Base-by-base conservation (phyloP, 192 early-diverging fungal species). In the Backusella liffmaniae region DNA sequence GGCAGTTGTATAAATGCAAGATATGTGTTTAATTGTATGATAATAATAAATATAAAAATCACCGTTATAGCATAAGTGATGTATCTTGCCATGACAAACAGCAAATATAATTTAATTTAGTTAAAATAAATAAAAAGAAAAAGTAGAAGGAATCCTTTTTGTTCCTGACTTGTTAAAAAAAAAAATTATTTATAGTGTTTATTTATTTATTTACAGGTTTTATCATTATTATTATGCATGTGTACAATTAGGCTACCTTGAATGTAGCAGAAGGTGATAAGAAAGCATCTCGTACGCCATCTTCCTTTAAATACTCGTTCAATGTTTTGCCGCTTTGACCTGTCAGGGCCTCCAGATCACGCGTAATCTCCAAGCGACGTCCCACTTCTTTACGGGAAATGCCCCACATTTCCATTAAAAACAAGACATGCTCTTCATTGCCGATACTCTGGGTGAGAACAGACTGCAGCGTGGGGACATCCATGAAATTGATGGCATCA, bases 361-460 rank as follows among this genome's bases (percentile, higher is more conserved):
- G 81, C 5, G 81, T 82, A 46, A 78, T 71, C 44, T 82, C 81
- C 21, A 82, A 76, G 0, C 81, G 81, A 29, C 81, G 81, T 29
- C 76, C 75, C 35, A 66, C 75, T n/a, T 76, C 51, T 42, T 67
- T 74, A 36, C 71, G 77, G 23, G 78, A 75, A 18, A 82, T 41
- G 35, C 80, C 80, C 81, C 81, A 82, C 70, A 82, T 76, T 41
- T 82, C 81, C 73, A 82, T 56, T 8, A 78, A 29, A 34, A 78
- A 82, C 15, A 37, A 34, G 18, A 72, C 81, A 46, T 79, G 77
- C 34, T 82, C 81, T 21, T 82, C 81, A 32, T 77, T 78, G 0
- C 76, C 71, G 21, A 82, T n/a, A 46, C 70, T 79, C 4, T 82
- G 74, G 16, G 37, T 51, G 8, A 81, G 69, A n/a, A 81, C 37